Conservation (phyloP, 2,329 filamentous ascomycete species). For the Harringtonia aguacate region DNA sequence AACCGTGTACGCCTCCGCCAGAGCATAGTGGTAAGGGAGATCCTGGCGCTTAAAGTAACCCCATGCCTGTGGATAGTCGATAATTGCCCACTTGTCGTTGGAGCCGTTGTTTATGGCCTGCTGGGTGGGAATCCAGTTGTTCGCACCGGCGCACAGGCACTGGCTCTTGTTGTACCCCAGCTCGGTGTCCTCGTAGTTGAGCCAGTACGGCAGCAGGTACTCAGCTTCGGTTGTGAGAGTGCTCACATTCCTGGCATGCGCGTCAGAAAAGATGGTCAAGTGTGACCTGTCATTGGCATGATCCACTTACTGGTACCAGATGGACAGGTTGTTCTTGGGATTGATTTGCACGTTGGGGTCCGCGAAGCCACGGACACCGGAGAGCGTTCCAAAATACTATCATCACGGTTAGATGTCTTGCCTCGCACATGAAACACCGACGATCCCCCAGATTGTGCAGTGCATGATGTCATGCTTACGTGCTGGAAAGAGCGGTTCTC, state of each 20-base stretch:
- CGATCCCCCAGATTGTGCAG: too few relatives aligned
- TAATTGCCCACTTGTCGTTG: constrained; percentile 39
- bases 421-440: too few relatives aligned
- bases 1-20: constrained; percentile 43
- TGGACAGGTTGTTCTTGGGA: constrained; percentile 27
- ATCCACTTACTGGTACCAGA: constrained; percentile 38
- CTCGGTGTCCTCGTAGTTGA: constrained; percentile 38
- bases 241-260: constrained; percentile 20
- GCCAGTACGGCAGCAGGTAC: constrained; percentile 37
- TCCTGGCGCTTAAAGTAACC: constrained; percentile 38
- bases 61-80: constrained; percentile 39
- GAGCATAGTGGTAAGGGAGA: constrained; percentile 40
- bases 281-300: too few relatives aligned
- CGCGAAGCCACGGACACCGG: constrained; percentile 41
- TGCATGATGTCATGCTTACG: constrained; percentile 13
- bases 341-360: constrained; percentile 42
- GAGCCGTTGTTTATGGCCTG: constrained; percentile 35
- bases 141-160: constrained; percentile 39
- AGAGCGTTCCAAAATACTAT: constrained; percentile 43
- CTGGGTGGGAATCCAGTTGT: constrained; percentile 40
- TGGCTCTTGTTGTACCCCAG: constrained; percentile 30
- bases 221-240: constrained; percentile 27
- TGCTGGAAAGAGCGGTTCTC: constrained; percentile 25
- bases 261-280: background rate
- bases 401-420: background rate